Conservation (phyloP, 768 basidiomycete species). For the Tulasnella calospora region DNA sequence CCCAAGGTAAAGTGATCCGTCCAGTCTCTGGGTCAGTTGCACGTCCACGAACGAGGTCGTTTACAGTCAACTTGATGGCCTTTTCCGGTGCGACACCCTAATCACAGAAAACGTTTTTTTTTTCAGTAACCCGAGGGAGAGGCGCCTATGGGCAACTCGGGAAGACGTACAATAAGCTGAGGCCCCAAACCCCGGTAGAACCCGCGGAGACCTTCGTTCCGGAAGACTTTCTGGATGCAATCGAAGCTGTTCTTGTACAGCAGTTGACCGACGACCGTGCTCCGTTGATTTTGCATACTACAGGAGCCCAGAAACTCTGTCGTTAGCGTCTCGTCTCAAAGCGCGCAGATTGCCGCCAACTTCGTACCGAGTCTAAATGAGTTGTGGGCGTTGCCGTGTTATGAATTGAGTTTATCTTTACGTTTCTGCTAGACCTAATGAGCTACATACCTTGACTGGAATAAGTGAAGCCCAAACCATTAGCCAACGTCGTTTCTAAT, state of each 20-base stretch:
- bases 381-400: neutral
- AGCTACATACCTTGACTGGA: constrained; percentile 63
- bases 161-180: constrained; percentile 69
- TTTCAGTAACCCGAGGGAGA: neutral
- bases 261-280: constrained; percentile 92
- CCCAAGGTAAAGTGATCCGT: constrained; percentile 85
- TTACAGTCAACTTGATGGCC: constrained; percentile 96
- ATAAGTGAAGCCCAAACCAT: neutral
- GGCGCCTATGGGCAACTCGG: neutral
- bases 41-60: constrained; percentile 78
- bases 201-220: constrained; percentile 89
- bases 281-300: constrained; percentile 97
- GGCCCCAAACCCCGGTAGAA: constrained; percentile 96
- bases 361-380: constrained; percentile 11
- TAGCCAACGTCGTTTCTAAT: neutral
- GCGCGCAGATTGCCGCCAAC: too few relatives aligned
- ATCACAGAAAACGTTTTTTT: neutral
- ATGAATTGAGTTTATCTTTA: neutral
- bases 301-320: neutral
- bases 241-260: constrained; percentile 95
- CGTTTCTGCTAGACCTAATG: neutral
- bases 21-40: constrained; percentile 95
- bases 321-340: too few relatives aligned
- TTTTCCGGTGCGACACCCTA: constrained; percentile 95
- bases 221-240: constrained; percentile 88